phyloP scores from a whole-genome alignment of 225 moss, liverwort and hornwort species.

The Bryum argenteum region DNA sequence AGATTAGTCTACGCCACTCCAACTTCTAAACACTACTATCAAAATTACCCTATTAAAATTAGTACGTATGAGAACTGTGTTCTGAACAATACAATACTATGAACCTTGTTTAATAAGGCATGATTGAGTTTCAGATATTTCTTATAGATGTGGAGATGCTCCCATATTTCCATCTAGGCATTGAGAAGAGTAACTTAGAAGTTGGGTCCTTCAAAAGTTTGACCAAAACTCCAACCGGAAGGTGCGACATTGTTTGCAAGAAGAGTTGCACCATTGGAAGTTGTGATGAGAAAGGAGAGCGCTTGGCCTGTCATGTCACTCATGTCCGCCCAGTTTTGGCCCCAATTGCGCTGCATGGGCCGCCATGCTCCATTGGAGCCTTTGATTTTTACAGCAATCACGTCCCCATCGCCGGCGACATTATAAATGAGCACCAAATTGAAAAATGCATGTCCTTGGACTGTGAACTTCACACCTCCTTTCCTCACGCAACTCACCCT shows the following conservation, averaged over 20 bases:
- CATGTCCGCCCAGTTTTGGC: background rate
- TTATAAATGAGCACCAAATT: background rate
- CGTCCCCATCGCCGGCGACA: background rate
- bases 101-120: too few relatives aligned
- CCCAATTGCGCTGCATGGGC: background rate
- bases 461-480: background rate
- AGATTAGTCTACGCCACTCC: background rate
- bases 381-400: background rate
- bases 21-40: background rate
- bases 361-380: background rate
- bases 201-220: background rate
- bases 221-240: background rate
- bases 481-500: background rate
- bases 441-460: background rate
- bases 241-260: background rate
- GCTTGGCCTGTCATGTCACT: background rate
- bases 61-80: background rate
- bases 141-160: too few relatives aligned
- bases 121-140: too few relatives aligned
- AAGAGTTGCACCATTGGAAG: background rate
- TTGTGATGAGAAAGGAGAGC: background rate
- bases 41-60: background rate
- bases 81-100: too few relatives aligned
- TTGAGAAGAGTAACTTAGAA: background rate
- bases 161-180: background rate